Conservation (phyloP, 139 green algal species). For the Chlorella vulgaris region DNA sequence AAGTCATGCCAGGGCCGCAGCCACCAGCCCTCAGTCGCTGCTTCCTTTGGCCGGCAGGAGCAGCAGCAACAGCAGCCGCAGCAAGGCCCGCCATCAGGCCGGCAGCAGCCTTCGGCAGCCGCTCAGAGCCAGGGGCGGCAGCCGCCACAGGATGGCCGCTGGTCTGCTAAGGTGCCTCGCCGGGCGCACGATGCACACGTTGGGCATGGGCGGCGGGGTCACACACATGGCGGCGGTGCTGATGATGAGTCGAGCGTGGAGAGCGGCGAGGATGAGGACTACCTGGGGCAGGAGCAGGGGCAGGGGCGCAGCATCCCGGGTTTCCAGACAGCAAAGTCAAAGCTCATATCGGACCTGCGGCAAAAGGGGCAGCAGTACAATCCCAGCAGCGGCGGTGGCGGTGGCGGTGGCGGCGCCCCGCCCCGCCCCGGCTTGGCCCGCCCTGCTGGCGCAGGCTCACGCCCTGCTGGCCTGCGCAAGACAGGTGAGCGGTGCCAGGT, state of each 20-base stretch:
- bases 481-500: slow-evolving; percentile 9
- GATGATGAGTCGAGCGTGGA: neutral
- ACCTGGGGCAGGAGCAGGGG: neutral
- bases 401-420: neutral
- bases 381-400: neutral
- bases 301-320: slow-evolving; percentile 16
- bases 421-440: slow-evolving; percentile 2
- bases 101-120: neutral
- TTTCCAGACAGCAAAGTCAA: slow-evolving; percentile 43
- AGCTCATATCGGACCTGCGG: slow-evolving; percentile 27
- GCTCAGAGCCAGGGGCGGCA: neutral
- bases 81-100: neutral
- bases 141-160: slow-evolving; percentile 14
- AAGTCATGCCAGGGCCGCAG: neutral
- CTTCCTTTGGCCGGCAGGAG: neutral
- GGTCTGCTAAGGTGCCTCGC: slow-evolving; percentile 13
- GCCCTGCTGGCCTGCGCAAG: slow-evolving; percentile 18
- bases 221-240: no score
- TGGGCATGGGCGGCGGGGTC: slow-evolving; percentile 4
- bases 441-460: neutral
- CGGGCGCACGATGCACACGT: slow-evolving; percentile 16
- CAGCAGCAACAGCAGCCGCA: slow-evolving; percentile 7
- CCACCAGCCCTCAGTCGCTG: neutral
- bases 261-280: neutral
- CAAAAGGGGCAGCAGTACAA: slow-evolving; percentile 35